Conservation (phyloP, 208 protist genomes). For the Crithidia fasciculata region DNA sequence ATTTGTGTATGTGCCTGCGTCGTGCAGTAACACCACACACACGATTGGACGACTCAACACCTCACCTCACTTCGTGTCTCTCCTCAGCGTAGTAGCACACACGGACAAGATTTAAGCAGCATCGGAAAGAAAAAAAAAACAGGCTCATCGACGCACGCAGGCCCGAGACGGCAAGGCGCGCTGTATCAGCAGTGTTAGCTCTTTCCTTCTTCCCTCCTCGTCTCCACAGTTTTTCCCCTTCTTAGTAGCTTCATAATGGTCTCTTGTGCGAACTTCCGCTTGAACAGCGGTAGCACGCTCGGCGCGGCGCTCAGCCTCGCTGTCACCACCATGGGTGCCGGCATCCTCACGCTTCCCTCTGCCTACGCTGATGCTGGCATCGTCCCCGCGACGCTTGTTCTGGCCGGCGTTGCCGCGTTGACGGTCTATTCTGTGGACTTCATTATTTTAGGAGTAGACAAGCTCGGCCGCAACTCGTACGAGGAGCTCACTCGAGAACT, state of each 20-base stretch:
- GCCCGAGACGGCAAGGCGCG: background rate
- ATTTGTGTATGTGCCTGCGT: background rate
- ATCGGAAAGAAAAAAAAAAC: no score
- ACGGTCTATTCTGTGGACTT: conserved; percentile 77
- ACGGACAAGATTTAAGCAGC: no score
- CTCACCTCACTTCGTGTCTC: no score
- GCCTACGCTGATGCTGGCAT: conserved; percentile 71
- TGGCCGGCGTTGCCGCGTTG: conserved; percentile 56
- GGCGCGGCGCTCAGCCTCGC: conserved; percentile 69
- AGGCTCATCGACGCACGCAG: background rate
- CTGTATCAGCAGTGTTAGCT: background rate
- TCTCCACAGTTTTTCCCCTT: conserved; percentile 1
- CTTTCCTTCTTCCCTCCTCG: conserved; percentile 2
- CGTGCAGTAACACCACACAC: background rate
- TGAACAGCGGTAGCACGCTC: conserved; percentile 44
- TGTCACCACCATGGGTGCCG: conserved; percentile 79
- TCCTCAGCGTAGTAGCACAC: no score
- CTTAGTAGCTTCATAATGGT: conserved; percentile 3
- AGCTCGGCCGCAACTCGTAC: conserved; percentile 74
- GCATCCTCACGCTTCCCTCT: conserved; percentile 77
- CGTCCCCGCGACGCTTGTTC: conserved; percentile 42
- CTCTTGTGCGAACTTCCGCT: background rate
- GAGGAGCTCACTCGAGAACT: conserved; percentile 76
- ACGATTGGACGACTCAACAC: no score
- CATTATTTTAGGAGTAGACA: conserved; percentile 64